Conservation (phyloP, 2,329 filamentous ascomycete species). For the Penicillium sp. region DNA sequence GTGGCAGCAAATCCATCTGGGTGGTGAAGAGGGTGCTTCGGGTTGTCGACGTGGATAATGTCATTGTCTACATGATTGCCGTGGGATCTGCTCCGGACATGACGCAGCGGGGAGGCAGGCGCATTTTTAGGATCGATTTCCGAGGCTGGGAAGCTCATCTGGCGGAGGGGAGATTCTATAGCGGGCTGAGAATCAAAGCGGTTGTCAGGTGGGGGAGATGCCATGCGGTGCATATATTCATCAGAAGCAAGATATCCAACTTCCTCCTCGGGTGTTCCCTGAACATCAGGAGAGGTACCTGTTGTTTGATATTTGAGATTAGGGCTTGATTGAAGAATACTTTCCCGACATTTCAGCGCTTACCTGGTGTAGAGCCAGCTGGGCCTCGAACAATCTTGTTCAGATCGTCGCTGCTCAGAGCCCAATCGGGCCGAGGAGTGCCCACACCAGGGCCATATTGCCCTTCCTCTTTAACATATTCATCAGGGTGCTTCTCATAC, state of each 20-base stretch:
- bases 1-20: conserved; percentile 51
- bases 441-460: conserved; percentile 61
- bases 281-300: conserved; percentile 65
- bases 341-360: not conserved
- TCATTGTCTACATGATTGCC: conserved; percentile 22
- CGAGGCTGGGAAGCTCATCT: conserved; percentile 50
- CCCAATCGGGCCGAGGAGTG: conserved; percentile 69
- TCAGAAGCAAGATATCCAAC: conserved; percentile 86
- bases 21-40: conserved; percentile 44
- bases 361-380: conserved; percentile 55
- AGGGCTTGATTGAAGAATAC: conserved; percentile 1
- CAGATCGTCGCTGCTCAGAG: conserved; percentile 83
- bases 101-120: conserved; percentile 7
- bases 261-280: conserved; percentile 83
- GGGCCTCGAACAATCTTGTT: conserved; percentile 80
- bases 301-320: conserved; percentile 18
- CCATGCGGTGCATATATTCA: conserved; percentile 74
- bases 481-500: conserved; percentile 88
- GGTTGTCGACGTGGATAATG: conserved; percentile 77
- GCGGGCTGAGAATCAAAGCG: conserved; percentile 45
- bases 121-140: conserved; percentile 42
- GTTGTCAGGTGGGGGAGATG: conserved; percentile 59
- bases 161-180: conserved; percentile 54
- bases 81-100: conserved; percentile 12
- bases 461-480: conserved; percentile 70